These are phyloP conservation scores for Botrytis sinoallii DNA, from an alignment of 2,329 filamentous ascomycete genomes.

Conservation along the genomic window DNA sequence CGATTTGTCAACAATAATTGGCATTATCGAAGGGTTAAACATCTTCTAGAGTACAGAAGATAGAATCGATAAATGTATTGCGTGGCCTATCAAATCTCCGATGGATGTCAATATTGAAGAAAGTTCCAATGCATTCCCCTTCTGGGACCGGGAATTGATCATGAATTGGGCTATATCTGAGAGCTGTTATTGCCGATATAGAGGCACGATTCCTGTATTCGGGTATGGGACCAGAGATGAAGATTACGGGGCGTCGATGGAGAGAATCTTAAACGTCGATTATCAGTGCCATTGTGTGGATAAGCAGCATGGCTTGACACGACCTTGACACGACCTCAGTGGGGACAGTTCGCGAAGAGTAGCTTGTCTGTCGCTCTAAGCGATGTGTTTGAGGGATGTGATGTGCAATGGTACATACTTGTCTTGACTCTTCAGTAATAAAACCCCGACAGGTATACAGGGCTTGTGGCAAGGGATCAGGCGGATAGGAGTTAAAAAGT, in stretches of 20 bases:
- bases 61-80: neutral
- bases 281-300: neutral
- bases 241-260: slow-evolving; percentile 10
- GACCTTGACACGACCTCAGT: neutral
- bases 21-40: neutral
- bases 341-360: neutral
- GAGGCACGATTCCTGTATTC: neutral
- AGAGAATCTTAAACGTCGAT: neutral
- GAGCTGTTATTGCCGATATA: neutral
- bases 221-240: neutral
- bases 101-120: neutral
- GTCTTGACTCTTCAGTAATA: neutral
- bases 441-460: neutral
- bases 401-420: neutral
- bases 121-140: neutral
- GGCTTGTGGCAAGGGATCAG: neutral
- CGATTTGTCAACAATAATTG: neutral
- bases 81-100: slow-evolving; percentile 9
- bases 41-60: neutral
- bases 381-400: neutral
- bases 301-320: neutral
- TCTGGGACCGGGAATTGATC: neutral
- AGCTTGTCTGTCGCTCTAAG: neutral
- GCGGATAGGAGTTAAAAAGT: neutral
- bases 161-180: neutral